phyloP scores from a whole-genome alignment of 768 basidiomycete species.

The Boletus reticulatus region DNA sequence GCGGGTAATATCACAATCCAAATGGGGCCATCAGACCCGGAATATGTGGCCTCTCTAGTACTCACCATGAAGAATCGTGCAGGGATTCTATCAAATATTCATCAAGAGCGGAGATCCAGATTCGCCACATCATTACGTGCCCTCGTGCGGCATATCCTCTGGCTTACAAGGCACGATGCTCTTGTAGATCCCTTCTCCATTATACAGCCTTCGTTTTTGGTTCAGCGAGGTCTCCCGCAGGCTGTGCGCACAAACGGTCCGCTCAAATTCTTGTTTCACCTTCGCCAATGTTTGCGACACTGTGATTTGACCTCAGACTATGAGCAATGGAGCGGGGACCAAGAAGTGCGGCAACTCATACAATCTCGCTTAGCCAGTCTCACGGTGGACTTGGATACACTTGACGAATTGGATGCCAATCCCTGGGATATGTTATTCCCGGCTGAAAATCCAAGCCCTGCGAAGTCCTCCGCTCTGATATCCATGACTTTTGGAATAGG shows the following conservation, averaged over 20 bases:
- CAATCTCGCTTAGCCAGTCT: conserved; percentile 36
- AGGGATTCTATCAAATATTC: conserved; percentile 13
- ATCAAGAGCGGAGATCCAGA: conserved; percentile 31
- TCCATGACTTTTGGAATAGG: conserved; percentile 20
- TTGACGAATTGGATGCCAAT: conserved; percentile 25
- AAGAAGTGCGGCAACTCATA: conserved; percentile 37
- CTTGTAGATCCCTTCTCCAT: conserved; percentile 77
- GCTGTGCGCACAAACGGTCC: conserved; percentile 62
- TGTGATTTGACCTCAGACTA: conserved; percentile 35
- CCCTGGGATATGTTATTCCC: conserved; percentile 25
- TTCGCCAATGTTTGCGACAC: conserved; percentile 53
- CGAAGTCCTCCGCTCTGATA: conserved; percentile 4
- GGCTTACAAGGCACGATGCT: conserved; percentile 46
- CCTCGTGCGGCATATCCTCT: conserved; percentile 50
- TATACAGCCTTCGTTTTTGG: conserved; percentile 79
- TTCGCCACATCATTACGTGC: conserved; percentile 33
- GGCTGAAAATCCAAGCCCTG: conserved; percentile 4
- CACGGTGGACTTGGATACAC: conserved; percentile 45
- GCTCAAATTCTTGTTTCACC: conserved; percentile 77
- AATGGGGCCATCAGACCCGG: conserved; percentile 31
- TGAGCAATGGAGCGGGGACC: conserved; percentile 16
- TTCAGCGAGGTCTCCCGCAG: conserved; percentile 71
- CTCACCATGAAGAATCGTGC: conserved; percentile 10
- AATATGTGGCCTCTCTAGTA: conserved; percentile 21
- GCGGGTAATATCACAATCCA: conserved; percentile 22